Evolutionary conservation across 2,329 filamentous ascomycete species (phyloP).

Genomic region (Sporothrix variecibatus): DNA sequence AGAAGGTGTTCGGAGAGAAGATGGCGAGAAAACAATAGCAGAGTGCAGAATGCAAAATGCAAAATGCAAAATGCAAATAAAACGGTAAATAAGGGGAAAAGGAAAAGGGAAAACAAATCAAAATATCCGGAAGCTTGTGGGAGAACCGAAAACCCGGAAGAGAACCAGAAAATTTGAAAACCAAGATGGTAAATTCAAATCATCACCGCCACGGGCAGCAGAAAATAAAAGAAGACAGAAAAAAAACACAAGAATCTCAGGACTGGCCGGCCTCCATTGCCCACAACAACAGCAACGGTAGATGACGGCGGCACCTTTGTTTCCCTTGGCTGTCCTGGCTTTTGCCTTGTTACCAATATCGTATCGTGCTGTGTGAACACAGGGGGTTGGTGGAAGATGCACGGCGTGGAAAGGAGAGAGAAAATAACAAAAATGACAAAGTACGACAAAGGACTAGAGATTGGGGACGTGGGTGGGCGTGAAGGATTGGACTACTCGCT

Average conservation of each 20-base stretch:
- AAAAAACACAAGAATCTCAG: background rate
- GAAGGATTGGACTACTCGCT: background rate
- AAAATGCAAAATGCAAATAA: background rate
- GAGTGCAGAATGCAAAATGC: background rate
- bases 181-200: background rate
- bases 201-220: background rate
- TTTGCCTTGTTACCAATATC: background rate
- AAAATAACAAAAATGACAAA: background rate
- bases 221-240: background rate
- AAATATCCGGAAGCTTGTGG: background rate
- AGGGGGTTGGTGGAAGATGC: background rate
- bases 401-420: background rate
- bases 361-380: slow-evolving; percentile 13
- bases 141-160: background rate
- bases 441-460: background rate
- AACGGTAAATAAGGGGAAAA: background rate
- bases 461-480: background rate
- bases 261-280: slow-evolving; percentile 7
- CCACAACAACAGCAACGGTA: background rate
- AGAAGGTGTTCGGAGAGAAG: background rate
- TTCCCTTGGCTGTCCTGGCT: background rate
- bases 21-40: background rate
- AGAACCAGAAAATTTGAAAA: background rate
- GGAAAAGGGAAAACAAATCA: background rate
- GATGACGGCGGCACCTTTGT: background rate